These are phyloP conservation scores for Cnidoscolus chayamansa DNA, from an alignment of 441 rosid species.

Conservation along the genomic window DNA sequence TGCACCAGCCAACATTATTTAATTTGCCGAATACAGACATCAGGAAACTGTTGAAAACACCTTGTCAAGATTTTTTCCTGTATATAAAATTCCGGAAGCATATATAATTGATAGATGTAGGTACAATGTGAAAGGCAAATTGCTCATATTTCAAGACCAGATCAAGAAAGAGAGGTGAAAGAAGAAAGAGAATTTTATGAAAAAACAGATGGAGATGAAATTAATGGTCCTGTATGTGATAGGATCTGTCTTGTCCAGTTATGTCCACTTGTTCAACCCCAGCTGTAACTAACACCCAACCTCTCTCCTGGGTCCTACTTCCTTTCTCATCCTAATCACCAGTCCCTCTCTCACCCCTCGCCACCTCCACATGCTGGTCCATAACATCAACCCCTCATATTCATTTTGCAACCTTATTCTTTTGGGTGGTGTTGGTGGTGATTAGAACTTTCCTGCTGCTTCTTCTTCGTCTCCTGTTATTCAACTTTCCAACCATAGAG, in stretches of 20 bases:
- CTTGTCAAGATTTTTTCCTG: conserved; percentile 13
- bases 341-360: conserved; percentile 25
- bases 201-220: conserved; percentile 15
- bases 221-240: conserved; percentile 35
- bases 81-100: conserved; percentile 19
- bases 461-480: conserved; percentile 13
- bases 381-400: conserved; percentile 18
- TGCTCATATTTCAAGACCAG: conserved; percentile 44
- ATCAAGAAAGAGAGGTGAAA: conserved; percentile 30
- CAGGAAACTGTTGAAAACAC: conserved; percentile 7
- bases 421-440: conserved; percentile 5
- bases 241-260: conserved; percentile 47
- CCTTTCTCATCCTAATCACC: conserved; percentile 24
- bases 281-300: conserved; percentile 40
- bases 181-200: conserved; percentile 1
- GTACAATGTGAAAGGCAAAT: conserved; percentile 11
- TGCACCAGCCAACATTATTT: conserved; percentile 17
- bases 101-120: background rate
- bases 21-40: conserved; percentile 30
- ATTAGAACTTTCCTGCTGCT: background rate
- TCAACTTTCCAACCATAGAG: conserved; percentile 93
- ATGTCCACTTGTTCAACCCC: conserved; percentile 42
- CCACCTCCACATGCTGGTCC: conserved; percentile 27
- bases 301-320: conserved; percentile 33
- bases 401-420: conserved; percentile 14